These are phyloP conservation scores for Basidioascus undulatus DNA, from an alignment of 768 basidiomycete species.

Conservation along the genomic window DNA sequence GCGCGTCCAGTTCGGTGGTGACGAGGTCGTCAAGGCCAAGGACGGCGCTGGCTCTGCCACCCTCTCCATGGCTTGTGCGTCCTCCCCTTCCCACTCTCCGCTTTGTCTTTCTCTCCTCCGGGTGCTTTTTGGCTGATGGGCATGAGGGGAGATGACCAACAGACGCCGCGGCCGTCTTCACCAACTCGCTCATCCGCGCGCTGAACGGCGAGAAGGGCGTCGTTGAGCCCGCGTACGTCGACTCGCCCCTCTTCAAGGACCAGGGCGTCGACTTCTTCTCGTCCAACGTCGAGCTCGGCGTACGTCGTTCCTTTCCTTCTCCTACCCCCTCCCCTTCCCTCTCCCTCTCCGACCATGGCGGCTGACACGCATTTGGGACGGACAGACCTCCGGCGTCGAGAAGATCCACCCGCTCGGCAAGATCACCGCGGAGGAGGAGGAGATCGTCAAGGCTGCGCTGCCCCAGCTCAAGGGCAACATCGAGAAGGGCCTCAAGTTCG, in stretches of 20 bases:
- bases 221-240: constrained; percentile 52
- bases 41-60: constrained; percentile 58
- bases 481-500: constrained; percentile 47
- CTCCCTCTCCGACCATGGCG: too few species aligned
- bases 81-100: neutral
- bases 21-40: constrained; percentile 97
- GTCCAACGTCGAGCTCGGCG: constrained; percentile 76
- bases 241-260: constrained; percentile 59
- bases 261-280: constrained; percentile 90
- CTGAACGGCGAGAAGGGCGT: constrained; percentile 42
- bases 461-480: constrained; percentile 96
- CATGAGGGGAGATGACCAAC: constrained; percentile 10
- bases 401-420: constrained; percentile 69
- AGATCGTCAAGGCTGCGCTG: constrained; percentile 60
- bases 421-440: constrained; percentile 58
- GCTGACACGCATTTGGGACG: neutral
- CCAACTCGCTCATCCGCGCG: constrained; percentile 35
- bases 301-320: constrained; percentile 22
- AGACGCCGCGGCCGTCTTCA: constrained; percentile 43
- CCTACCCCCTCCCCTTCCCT: neutral
- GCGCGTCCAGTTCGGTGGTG: constrained; percentile 92
- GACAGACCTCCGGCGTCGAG: constrained; percentile 56
- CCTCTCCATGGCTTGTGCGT: constrained; percentile 40
- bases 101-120: neutral
- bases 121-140: constrained; percentile 1